A percentile compares a stretch with the other conserved stretches of the same genome.
Evolutionary conservation across 768 basidiomycete genomes (phyloP).

Genomic region (Leccinum subgranulosum): DNA sequence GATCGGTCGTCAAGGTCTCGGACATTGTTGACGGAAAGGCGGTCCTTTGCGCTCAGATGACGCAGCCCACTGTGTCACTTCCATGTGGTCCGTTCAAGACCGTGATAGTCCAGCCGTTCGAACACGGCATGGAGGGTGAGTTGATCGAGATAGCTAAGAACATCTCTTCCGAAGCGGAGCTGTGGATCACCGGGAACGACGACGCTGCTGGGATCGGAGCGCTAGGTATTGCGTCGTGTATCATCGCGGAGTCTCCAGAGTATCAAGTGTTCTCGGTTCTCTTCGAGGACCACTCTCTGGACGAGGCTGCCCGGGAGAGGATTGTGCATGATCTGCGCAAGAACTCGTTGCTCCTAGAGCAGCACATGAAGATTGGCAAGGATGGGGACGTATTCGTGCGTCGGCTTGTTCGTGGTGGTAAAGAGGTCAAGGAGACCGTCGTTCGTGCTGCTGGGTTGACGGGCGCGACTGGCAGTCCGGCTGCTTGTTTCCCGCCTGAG

Average conservation of each 20-base stretch:
- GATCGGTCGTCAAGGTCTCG: background rate
- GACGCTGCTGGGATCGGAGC: slow-evolving; percentile 30
- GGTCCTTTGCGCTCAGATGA: slow-evolving; percentile 3
- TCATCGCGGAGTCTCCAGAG: slow-evolving; percentile 29
- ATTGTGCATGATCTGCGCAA: slow-evolving; percentile 24
- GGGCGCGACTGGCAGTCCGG: slow-evolving; percentile 7
- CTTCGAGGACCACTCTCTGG: slow-evolving; percentile 29
- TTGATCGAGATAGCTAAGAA: slow-evolving; percentile 25
- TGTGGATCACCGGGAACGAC: slow-evolving; percentile 31
- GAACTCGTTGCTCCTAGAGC: slow-evolving; percentile 26
- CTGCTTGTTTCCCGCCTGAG: slow-evolving; percentile 19
- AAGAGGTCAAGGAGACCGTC: slow-evolving; percentile 14
- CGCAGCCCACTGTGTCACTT: slow-evolving; percentile 10
- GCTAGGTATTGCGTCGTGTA: slow-evolving; percentile 27
- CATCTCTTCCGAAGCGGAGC: slow-evolving; percentile 23
- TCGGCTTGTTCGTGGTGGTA: slow-evolving; percentile 27
- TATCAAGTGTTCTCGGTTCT: slow-evolving; percentile 28
- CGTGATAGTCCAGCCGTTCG: slow-evolving; percentile 25
- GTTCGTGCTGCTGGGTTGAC: slow-evolving; percentile 16
- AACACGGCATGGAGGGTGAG: slow-evolving; percentile 25
- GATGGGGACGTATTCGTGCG: slow-evolving; percentile 28
- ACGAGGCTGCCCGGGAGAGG: slow-evolving; percentile 20
- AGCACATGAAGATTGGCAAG: slow-evolving; percentile 28
- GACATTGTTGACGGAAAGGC: background rate
- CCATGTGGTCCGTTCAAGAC: slow-evolving; percentile 22